Conservation (phyloP, 192 early-diverging fungal species). For the Entophlyctis luteolus region DNA sequence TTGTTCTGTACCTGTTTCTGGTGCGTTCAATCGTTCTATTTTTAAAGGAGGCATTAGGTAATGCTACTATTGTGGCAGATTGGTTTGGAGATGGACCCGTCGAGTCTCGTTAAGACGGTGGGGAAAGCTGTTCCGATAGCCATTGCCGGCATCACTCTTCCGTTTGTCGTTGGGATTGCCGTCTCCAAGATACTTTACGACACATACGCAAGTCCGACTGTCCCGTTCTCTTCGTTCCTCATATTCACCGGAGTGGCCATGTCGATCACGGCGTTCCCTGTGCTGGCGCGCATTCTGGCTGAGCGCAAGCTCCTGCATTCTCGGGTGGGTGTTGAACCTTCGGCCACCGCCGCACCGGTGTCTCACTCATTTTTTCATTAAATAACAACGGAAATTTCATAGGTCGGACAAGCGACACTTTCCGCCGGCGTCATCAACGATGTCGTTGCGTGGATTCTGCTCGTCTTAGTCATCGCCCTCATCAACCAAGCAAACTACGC, state of each 20-base stretch:
- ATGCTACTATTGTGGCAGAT: constrained; percentile 27
- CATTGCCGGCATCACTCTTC: constrained; percentile 67
- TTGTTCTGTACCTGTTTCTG: constrained; percentile 83
- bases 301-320: constrained; percentile 70
- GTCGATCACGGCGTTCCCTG: constrained; percentile 88
- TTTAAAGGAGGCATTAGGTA: not conserved
- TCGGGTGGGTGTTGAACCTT: not conserved
- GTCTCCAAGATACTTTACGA: constrained; percentile 66
- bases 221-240: constrained; percentile 63
- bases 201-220: constrained; percentile 21
- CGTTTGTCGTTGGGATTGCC: constrained; percentile 70
- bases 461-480: constrained; percentile 62
- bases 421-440: constrained; percentile 79
- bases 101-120: constrained; percentile 7
- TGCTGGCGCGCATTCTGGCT: constrained; percentile 83
- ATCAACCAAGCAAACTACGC: constrained; percentile 63
- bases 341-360: no score
- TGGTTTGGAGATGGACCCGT: constrained; percentile 79
- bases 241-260: constrained; percentile 84
- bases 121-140: constrained; percentile 49
- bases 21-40: constrained; percentile 17
- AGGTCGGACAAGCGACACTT: constrained; percentile 72
- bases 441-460: constrained; percentile 68
- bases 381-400: no score
- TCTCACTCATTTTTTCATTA: not conserved